These are phyloP conservation scores for Fusarium proliferatum DNA, from an alignment of 2,329 filamentous ascomycete species.

Conservation along the genomic window DNA sequence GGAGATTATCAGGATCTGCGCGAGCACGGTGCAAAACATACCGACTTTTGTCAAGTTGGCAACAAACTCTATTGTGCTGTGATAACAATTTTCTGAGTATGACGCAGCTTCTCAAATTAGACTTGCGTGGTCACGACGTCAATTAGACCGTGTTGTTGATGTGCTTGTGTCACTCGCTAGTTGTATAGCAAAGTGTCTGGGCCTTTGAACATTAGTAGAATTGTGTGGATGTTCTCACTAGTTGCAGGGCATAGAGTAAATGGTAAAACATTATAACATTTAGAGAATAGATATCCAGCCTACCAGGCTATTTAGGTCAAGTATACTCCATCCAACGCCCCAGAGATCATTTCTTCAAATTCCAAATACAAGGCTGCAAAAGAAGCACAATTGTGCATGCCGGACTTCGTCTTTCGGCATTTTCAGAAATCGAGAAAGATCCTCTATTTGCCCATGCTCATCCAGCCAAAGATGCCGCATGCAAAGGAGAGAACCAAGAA, in stretches of 20 bases:
- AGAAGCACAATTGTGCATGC: conserved; percentile 23
- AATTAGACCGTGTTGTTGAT: neutral
- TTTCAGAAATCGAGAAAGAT: conserved; percentile 11
- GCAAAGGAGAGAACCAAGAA: conserved; percentile 56
- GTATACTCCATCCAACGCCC: conserved; percentile 44
- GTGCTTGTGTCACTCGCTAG: neutral
- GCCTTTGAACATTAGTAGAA: neutral
- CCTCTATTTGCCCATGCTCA: conserved; percentile 54
- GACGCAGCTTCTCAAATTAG: neutral
- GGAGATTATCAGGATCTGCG: neutral
- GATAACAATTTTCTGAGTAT: neutral
- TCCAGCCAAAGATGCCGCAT: conserved; percentile 59
- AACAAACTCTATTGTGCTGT: neutral
- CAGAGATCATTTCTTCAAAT: conserved; percentile 29
- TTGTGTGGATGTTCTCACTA: neutral
- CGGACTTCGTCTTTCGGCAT: conserved; percentile 14
- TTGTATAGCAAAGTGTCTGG: neutral
- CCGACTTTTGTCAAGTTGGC: neutral
- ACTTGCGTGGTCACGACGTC: neutral
- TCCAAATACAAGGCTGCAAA: conserved; percentile 24
- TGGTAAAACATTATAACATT: conserved; percentile 16
- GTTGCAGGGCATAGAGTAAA: neutral
- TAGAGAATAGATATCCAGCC: conserved; percentile 29
- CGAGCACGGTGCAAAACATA: neutral
- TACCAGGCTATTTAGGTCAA: conserved; percentile 37